Evolutionary conservation across 2,329 filamentous ascomycete species (phyloP), one percentile per base, ranked within the genome.

Genomic region (Xenosphaeropsis pyriputrescens): DNA sequence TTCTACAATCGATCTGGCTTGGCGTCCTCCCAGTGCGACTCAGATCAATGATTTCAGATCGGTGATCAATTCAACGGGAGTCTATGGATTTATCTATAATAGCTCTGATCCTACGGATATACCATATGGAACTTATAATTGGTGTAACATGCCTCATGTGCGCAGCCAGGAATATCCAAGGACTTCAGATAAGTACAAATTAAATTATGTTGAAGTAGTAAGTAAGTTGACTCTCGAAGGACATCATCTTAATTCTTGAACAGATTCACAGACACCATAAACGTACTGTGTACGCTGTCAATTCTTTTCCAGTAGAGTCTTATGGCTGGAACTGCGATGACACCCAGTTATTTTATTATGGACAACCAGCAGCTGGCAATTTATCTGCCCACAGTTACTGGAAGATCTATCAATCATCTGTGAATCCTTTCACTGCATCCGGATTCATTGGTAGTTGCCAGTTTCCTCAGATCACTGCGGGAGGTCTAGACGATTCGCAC

Each of bases 91-190:
- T 53, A 67, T 83, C 14, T 91, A 78, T 59, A 75, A 85, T 50
- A 67, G 69, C 26, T 84, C 79, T 1, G 46, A 59, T 2, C 70
- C 71, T 0, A 72, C 80, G 0, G 59, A 65, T 38, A 51, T 57
- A 1, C 47, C 62, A 29, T 79, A 82, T 56, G 72, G 74, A 5
- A 66, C 61, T 1, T 88, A 88, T 57, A 85, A 89, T 55, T 89
- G 67, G 67, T 91, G 84, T 58, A 88, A 91, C 51, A 91, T 91
- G 82, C 84, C 85, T 1, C 85, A 89, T 58, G 79, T 83, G n/a
- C 68, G 82, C 22, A 59, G 55, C 16, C 57, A 57, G 12, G 79
- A 84, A 49, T 91, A 91, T 51, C 55, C 65, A 12, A 65, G 57
- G 42, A 61, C 69, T 0, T 48, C 60, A 1, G 45, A 57, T 0